These are phyloP conservation scores for Stephanodiscus minutulus DNA, from an alignment of 108 stramenopile genomes.

Conservation along the genomic window DNA sequence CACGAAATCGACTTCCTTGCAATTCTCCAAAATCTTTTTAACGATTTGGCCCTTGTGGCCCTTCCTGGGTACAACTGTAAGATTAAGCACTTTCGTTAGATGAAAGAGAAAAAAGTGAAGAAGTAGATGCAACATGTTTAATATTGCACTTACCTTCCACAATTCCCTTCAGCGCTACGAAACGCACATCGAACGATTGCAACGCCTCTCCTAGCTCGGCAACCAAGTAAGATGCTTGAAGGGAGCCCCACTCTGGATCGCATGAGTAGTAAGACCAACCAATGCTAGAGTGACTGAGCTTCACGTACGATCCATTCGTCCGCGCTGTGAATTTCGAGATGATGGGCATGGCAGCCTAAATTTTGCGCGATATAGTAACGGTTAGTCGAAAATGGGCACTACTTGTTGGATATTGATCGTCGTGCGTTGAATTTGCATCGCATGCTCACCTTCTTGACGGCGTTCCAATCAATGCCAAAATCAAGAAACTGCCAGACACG, in stretches of 20 bases:
- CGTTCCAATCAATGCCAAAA: slow-evolving; percentile 93
- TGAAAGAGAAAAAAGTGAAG: no score
- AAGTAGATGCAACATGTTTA: background rate
- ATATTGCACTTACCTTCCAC: slow-evolving; percentile 53
- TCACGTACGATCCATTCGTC: slow-evolving; percentile 91
- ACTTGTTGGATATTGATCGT: background rate
- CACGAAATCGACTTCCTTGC: slow-evolving; percentile 81
- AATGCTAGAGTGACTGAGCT: slow-evolving; percentile 89
- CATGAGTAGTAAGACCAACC: slow-evolving; percentile 98
- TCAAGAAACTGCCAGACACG: slow-evolving; percentile 80
- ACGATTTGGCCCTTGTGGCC: slow-evolving; percentile 89
- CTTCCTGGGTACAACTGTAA: slow-evolving; percentile 74
- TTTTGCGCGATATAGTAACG: background rate
- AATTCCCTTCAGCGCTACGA: slow-evolving; percentile 88
- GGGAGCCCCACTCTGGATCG: slow-evolving; percentile 98
- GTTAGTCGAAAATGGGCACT: background rate
- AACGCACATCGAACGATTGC: slow-evolving; percentile 89
- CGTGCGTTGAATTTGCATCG: background rate
- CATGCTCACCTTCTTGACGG: slow-evolving; percentile 68
- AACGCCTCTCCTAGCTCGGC: slow-evolving; percentile 90
- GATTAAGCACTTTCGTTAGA: background rate
- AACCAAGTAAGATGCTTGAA: slow-evolving; percentile 92
- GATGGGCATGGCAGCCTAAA: slow-evolving; percentile 79
- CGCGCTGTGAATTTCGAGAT: slow-evolving; percentile 93
- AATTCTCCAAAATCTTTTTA: slow-evolving; percentile 79